Evolutionary conservation across 2,329 filamentous ascomycete genomes (phyloP).

Genomic region (Nigrospora osmanthi): DNA sequence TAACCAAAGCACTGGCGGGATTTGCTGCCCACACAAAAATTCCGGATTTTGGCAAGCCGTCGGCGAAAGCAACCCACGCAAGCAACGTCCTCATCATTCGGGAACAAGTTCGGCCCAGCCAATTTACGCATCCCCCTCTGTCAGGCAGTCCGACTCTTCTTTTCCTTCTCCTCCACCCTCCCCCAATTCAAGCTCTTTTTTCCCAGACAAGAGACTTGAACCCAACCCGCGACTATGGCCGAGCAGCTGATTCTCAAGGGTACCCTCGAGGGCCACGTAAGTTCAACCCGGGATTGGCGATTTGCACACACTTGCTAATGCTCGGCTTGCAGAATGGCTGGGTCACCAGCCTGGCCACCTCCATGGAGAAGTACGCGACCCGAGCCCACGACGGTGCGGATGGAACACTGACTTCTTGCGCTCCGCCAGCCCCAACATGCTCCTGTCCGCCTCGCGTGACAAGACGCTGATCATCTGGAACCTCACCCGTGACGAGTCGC

Average conservation of each 20-base stretch:
- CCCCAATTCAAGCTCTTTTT: constrained; percentile 16
- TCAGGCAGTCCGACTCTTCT: constrained; percentile 13
- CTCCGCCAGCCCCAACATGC: constrained; percentile 84
- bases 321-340: constrained; percentile 66
- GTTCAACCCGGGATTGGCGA: constrained; percentile 24
- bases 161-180: constrained; percentile 30
- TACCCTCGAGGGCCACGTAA: constrained; percentile 93
- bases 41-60: constrained; percentile 20
- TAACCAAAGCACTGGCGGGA: constrained; percentile 30
- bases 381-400: constrained; percentile 3
- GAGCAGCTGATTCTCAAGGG: constrained; percentile 94
- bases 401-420: constrained; percentile 18
- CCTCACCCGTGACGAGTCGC: constrained; percentile 95
- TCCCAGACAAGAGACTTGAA: constrained; percentile 6
- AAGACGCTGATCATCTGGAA: constrained; percentile 99
- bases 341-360: constrained; percentile 97
- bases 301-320: constrained; percentile 10
- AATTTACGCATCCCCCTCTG: constrained; percentile 12
- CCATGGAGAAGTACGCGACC: constrained; percentile 84
- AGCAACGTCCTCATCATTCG: neutral
- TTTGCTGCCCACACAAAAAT: constrained; percentile 35
- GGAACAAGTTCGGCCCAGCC: constrained; percentile 7
- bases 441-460: constrained; percentile 94
- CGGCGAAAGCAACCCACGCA: constrained; percentile 29
- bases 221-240: constrained; percentile 53